Percentiles rank a stretch among this genome's conserved stretches.
These are phyloP conservation scores for Achaetomiella virescens DNA, from an alignment of 495 filamentous ascomycete genomes.

Conservation along the genomic window DNA sequence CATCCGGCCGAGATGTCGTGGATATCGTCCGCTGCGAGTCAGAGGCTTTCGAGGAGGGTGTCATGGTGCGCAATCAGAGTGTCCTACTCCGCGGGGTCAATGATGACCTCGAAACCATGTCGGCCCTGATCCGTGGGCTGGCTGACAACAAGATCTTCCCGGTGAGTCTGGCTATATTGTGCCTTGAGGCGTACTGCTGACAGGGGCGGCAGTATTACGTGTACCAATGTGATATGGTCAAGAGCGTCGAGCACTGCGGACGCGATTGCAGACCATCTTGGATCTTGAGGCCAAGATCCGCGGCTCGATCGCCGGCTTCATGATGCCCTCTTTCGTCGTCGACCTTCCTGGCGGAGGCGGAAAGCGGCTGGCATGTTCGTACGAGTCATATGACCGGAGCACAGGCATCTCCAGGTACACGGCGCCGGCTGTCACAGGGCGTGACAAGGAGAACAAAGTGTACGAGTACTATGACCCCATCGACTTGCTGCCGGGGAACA, in stretches of 20 bases:
- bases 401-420: conserved; percentile 48
- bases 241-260: conserved; percentile 54
- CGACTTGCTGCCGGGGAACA: conserved; percentile 12
- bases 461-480: conserved; percentile 55
- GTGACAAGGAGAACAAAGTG: conserved; percentile 39
- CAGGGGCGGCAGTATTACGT: conserved; percentile 45
- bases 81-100: conserved; percentile 53
- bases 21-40: conserved; percentile 47
- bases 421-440: conserved; percentile 46
- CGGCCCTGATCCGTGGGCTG: conserved; percentile 42
- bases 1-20: conserved; percentile 55
- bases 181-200: not conserved
- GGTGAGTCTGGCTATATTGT: conserved; percentile 26
- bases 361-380: conserved; percentile 49
- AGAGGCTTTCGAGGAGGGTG: conserved; percentile 43
- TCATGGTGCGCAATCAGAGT: conserved; percentile 47
- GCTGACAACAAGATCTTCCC: conserved; percentile 51
- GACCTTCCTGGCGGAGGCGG: conserved; percentile 57
- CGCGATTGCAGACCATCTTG: conserved; percentile 50
- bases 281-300: conserved; percentile 48
- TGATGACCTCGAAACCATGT: conserved; percentile 48
- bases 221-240: conserved; percentile 55
- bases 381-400: conserved; percentile 43
- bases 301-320: conserved; percentile 54
- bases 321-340: conserved; percentile 54